Evolutionary conservation across 495 filamentous ascomycete species (phyloP).

Genomic region (Xylaria grammica): DNA sequence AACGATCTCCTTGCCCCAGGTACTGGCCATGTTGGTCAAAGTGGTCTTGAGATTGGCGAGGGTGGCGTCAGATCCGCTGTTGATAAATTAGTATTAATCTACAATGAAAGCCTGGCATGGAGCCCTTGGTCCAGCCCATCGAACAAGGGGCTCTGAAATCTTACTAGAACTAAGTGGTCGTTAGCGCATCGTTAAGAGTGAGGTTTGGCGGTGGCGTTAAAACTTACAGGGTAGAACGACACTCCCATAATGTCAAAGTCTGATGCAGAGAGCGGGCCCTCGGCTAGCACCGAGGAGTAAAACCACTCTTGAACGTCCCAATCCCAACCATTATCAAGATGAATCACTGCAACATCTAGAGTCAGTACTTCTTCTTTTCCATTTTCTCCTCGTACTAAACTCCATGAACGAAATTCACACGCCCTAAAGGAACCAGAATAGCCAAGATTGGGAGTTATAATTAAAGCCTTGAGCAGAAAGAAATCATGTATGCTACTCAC

Average conservation of each 20-base stretch:
- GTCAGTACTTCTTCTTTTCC: conserved; percentile 14
- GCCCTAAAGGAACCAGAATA: too few relatives aligned
- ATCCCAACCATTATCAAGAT: conserved; percentile 73
- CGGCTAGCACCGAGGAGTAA: conserved; percentile 61
- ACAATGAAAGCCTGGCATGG: background rate
- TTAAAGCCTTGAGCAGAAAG: too few relatives aligned
- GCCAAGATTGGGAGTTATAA: too few relatives aligned
- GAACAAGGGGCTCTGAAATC: background rate
- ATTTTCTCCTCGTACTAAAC: too few relatives aligned
- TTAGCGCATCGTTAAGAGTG: background rate
- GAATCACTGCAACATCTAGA: conserved; percentile 52
- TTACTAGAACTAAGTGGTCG: conserved; percentile 54
- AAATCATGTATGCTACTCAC: background rate
- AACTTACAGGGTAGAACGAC: conserved; percentile 65
- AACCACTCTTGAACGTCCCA: conserved; percentile 68
- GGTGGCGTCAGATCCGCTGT: conserved; percentile 53
- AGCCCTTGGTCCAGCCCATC: background rate
- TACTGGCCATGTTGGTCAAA: conserved; percentile 61
- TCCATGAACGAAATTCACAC: too few relatives aligned
- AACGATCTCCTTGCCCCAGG: conserved; percentile 64
- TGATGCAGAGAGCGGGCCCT: conserved; percentile 54
- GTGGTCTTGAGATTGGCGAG: conserved; percentile 60
- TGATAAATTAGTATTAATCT: conserved; percentile 6
- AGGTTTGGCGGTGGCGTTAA: background rate
- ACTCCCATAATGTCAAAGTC: conserved; percentile 75